phyloP scores from a whole-genome alignment of 2,329 filamentous ascomycete species.

The Fusarium illudens region DNA sequence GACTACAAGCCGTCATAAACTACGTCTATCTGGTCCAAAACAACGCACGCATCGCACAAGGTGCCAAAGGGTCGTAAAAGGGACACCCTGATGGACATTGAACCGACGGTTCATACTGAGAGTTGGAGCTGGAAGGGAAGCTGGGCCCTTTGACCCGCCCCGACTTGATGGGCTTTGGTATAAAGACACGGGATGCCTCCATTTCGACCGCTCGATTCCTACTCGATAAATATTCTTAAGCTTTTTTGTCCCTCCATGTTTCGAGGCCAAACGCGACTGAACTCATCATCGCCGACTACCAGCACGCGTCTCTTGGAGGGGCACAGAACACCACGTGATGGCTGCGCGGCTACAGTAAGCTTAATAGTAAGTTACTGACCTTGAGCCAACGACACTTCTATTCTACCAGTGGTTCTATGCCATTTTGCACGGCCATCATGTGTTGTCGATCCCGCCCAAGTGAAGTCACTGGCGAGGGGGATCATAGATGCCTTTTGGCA shows the following conservation, averaged over 20 bases:
- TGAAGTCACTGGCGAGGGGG: neutral
- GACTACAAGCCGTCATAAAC: neutral
- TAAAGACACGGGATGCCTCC: conserved; percentile 13
- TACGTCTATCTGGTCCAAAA: neutral
- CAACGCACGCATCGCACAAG: neutral
- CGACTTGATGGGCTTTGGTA: neutral
- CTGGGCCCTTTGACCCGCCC: conserved; percentile 13
- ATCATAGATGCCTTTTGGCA: neutral
- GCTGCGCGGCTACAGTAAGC: neutral
- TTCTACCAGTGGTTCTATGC: neutral
- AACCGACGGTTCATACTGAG: neutral
- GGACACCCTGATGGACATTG: conserved; percentile 27
- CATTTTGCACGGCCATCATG: neutral
- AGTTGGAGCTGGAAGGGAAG: neutral
- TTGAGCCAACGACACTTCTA: neutral
- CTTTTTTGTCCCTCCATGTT: neutral
- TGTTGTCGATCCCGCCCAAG: neutral
- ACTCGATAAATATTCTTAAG: neutral
- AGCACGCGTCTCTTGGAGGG: neutral
- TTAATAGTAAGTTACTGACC: conserved; percentile 1
- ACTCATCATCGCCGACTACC: neutral
- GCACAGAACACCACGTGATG: neutral
- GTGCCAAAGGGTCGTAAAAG: neutral
- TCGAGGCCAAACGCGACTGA: neutral
- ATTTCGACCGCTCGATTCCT: neutral